These are phyloP conservation scores for Acacia melanoxylon DNA, from an alignment of 306 rosid species.

Conservation along the genomic window DNA sequence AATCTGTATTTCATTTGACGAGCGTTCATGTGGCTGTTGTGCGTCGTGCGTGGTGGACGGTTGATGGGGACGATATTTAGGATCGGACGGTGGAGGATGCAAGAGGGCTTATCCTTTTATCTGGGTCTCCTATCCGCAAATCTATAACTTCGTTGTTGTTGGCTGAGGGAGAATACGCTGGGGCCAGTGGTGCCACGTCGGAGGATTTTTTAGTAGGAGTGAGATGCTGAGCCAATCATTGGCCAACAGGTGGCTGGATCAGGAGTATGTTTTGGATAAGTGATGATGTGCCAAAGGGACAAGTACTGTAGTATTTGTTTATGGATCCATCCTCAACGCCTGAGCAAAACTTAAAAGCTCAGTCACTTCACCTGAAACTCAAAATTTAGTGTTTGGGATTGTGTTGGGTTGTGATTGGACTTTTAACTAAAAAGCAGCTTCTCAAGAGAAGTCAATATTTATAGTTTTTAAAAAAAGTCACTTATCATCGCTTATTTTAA, in stretches of 20 bases:
- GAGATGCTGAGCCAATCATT: constrained; percentile 40
- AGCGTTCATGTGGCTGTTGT: constrained; percentile 62
- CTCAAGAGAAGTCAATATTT: too few species aligned
- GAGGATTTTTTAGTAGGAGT: neutral
- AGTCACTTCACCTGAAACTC: too few species aligned
- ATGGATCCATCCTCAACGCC: neutral
- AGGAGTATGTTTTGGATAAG: neutral
- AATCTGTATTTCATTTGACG: constrained; percentile 44
- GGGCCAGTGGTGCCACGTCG: constrained; percentile 37
- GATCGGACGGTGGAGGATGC: constrained; percentile 45
- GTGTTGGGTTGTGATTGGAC: too few species aligned
- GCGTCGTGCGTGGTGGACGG: constrained; percentile 30
- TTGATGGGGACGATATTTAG: constrained; percentile 48
- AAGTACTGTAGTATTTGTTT: neutral
- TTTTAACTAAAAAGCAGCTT: too few species aligned
- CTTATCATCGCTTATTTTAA: too few species aligned
- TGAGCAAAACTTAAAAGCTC: too few species aligned
- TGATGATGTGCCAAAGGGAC: neutral
- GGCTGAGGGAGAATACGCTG: constrained; percentile 53
- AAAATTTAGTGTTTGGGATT: too few species aligned
- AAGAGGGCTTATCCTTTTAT: constrained; percentile 80
- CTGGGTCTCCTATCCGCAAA: constrained; percentile 54
- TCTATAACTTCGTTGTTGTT: constrained; percentile 54
- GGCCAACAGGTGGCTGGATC: constrained; percentile 45
- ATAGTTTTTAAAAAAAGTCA: too few species aligned